Percentiles rank a stretch among this genome's conserved stretches.
Evolutionary conservation across 1,284 basidiomycete species (phyloP).

Genomic region (Porodaedalea pini): DNA sequence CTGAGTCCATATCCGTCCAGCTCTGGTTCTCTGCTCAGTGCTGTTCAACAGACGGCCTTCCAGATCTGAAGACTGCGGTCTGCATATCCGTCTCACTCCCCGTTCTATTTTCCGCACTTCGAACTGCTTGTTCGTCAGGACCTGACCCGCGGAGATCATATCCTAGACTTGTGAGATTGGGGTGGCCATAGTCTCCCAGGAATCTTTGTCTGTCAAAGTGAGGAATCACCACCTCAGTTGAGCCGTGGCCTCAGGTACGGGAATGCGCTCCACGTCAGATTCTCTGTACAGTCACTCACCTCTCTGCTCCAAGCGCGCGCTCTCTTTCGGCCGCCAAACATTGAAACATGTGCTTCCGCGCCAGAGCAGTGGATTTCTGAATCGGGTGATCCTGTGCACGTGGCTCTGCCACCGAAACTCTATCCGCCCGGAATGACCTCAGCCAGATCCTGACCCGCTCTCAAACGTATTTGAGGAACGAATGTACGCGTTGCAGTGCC

Average conservation of each 20-base stretch:
- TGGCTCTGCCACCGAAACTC: background rate
- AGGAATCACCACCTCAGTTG: background rate
- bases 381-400: conserved; percentile 1
- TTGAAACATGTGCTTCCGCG: background rate
- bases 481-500: background rate
- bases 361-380: background rate
- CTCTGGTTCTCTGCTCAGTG: background rate
- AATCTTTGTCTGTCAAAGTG: background rate
- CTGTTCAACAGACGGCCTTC: background rate
- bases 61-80: background rate
- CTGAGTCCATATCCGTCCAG: background rate
- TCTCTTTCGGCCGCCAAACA: background rate
- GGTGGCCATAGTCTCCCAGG: background rate
- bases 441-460: background rate
- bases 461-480: background rate
- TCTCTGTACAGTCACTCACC: background rate
- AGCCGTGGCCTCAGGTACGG: background rate
- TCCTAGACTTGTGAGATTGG: background rate
- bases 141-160: background rate
- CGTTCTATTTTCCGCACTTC: background rate
- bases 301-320: background rate
- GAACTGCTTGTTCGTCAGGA: background rate
- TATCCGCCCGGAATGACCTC: conserved; percentile 6
- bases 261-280: conserved; percentile 2
- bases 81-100: background rate